Conservation (phyloP, 805 yeast species). For the Teunomyces funiuensis region DNA sequence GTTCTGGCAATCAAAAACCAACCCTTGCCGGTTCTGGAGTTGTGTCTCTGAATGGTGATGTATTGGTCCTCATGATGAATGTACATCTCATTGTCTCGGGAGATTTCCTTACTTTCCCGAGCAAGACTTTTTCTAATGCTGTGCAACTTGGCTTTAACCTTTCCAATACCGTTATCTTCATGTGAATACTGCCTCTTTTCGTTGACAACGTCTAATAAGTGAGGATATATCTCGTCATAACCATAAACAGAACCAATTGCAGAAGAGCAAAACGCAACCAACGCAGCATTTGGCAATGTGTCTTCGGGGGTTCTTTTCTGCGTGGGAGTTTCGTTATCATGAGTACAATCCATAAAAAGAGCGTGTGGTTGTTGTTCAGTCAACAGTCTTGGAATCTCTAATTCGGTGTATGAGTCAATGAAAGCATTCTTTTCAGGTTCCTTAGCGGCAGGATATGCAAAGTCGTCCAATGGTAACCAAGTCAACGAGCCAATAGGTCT, state of each 20-base stretch:
- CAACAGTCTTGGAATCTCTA: slow-evolving; percentile 66
- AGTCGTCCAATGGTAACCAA: slow-evolving; percentile 74
- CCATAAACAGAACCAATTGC: slow-evolving; percentile 96
- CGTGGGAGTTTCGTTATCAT: slow-evolving; percentile 86
- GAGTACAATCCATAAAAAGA: slow-evolving; percentile 95
- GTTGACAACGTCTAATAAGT: slow-evolving; percentile 72
- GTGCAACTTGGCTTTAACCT: slow-evolving; percentile 63
- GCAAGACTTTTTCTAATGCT: slow-evolving; percentile 59
- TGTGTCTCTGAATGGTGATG: slow-evolving; percentile 84
- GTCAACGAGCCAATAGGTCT: slow-evolving; percentile 90
- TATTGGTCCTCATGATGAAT: slow-evolving; percentile 92
- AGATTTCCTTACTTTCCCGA: slow-evolving; percentile 53
- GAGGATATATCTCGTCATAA: slow-evolving; percentile 88
- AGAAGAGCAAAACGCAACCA: slow-evolving; percentile 88
- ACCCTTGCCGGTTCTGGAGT: slow-evolving; percentile 83
- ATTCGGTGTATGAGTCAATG: slow-evolving; percentile 45
- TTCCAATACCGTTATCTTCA: slow-evolving; percentile 63
- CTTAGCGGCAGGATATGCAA: slow-evolving; percentile 61
- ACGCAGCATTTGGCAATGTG: slow-evolving; percentile 91
- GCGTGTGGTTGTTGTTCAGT: slow-evolving; percentile 84
- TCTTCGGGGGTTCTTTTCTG: slow-evolving; percentile 93
- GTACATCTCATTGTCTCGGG: slow-evolving; percentile 75
- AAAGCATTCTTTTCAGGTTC: slow-evolving; percentile 26
- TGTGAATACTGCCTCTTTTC: slow-evolving; percentile 66
- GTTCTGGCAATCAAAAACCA: slow-evolving; percentile 87